Evolutionary conservation across 2,329 filamentous ascomycete species (phyloP), one percentile per base, ranked within the genome.

Genomic region (Botryotinia convoluta): DNA sequence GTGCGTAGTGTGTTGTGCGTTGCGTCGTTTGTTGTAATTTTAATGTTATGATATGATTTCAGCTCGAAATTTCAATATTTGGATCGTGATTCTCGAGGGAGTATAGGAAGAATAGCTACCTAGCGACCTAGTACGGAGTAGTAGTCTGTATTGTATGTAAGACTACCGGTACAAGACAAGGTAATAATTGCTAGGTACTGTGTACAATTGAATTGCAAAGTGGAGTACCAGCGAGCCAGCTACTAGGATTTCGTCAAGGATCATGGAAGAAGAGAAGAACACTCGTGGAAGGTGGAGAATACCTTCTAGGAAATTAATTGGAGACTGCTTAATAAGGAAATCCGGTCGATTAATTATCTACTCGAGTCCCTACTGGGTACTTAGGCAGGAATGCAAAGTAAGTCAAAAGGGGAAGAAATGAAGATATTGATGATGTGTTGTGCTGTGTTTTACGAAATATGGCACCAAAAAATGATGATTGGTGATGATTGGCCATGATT

Each of bases 261-360:
- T 63, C 61, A 44, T 63, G 61, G 61, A 44, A 44, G 39, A 42
- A 22, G 29, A 32, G 61, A 44, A 29, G n/a, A 42, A 42, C 42
- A 63, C 39, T 63, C 14, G 39, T 44, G n/a, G 61, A 44, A 63
- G 61, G 61, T 63, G 61, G 61, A 63, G 61, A 63, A 20, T 18
- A 29, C 51, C 14, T 3, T 4, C 12, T 10, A 39, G 35, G 6
- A 14, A 62, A 62, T 39, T 4, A 39, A 39, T 60, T 37, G 8
- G 32, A 61, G 59, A 37, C 26, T n/a, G 59, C 59, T 62, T 62
- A 14, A n/a, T 42, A 62, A 62, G 60, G 60, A 26, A 39, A 61
- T 39, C 22, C 59, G 32, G 9, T 14, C 35, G 35, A 35, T 39
- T 26, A 3, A 39, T n/a, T 39, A 7, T 35, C 54, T 32, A 20